These are phyloP conservation scores for Exophiala aquamarina DNA, from an alignment of 2,329 filamentous ascomycete species.

Conservation along the genomic window DNA sequence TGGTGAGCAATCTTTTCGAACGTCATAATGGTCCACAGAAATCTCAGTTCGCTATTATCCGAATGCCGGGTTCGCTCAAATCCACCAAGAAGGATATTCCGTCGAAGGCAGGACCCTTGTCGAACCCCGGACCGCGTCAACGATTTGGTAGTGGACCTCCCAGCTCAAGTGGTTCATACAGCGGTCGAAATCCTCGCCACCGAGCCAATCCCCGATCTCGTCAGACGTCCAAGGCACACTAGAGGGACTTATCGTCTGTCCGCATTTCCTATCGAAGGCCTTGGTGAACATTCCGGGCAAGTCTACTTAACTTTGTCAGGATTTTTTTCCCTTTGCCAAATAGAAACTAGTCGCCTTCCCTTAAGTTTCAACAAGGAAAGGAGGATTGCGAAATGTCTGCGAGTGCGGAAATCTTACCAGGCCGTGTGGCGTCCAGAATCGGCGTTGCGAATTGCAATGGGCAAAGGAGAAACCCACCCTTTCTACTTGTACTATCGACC, in stretches of 20 bases:
- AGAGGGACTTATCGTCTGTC: neutral
- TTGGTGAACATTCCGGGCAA: too few relatives aligned
- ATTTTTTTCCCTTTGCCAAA: too few relatives aligned
- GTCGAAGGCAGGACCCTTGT: constrained; percentile 9
- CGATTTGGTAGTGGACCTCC: constrained; percentile 14
- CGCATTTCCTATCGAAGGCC: too few relatives aligned
- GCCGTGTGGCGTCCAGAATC: too few relatives aligned
- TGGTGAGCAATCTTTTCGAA: constrained; percentile 22
- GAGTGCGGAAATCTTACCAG: too few relatives aligned
- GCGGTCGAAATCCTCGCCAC: constrained; percentile 10
- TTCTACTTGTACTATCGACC: too few relatives aligned
- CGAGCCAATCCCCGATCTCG: constrained; percentile 12
- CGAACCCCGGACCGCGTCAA: constrained; percentile 12
- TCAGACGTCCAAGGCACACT: constrained; percentile 21
- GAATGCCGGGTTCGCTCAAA: constrained; percentile 19
- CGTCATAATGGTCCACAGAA: constrained; percentile 15
- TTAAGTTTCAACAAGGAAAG: too few relatives aligned
- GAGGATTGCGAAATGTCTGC: too few relatives aligned
- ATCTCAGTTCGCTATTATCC: constrained; percentile 25
- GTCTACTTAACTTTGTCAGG: too few relatives aligned
- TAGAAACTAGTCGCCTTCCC: too few relatives aligned
- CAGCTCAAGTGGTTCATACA: constrained; percentile 14
- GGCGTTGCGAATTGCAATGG: too few relatives aligned
- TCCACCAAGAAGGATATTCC: constrained; percentile 26
- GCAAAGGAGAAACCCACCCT: too few relatives aligned